Conservation (phyloP, 2,329 filamentous ascomycete species). For the Fusarium circinatum region DNA sequence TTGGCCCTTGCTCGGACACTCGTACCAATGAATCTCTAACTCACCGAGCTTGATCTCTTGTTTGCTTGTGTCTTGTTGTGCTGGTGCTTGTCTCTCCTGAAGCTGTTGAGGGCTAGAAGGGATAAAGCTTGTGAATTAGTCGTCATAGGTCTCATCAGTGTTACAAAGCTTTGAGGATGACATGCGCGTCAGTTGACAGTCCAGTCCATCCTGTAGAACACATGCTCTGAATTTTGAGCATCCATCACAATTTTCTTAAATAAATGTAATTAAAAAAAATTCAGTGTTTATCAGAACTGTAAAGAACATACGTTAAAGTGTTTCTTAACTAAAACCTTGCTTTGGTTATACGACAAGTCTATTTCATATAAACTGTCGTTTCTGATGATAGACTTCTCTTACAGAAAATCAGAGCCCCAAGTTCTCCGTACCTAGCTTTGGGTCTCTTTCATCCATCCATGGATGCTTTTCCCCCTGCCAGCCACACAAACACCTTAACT, state of each 20-base stretch:
- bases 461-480: background rate
- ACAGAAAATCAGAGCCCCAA: background rate
- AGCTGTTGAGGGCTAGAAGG: constrained; percentile 24
- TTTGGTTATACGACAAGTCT: background rate
- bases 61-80: constrained; percentile 30
- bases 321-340: background rate
- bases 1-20: constrained; percentile 24
- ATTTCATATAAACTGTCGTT: background rate
- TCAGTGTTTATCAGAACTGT: background rate
- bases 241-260: background rate
- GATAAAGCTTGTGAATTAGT: constrained; percentile 21
- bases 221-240: background rate
- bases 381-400: background rate
- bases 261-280: too few relatives aligned
- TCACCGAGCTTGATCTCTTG: constrained; percentile 32
- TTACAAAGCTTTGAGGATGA: constrained; percentile 28
- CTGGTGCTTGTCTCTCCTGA: constrained; percentile 12
- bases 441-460: background rate
- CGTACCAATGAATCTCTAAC: constrained; percentile 27
- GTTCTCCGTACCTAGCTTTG: background rate
- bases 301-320: background rate
- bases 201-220: constrained; percentile 6
- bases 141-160: constrained; percentile 15
- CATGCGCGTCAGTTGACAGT: constrained; percentile 27
- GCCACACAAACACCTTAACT: background rate